Conservation (phyloP, 148 eudicot species). For the Agrostemma githago region DNA sequence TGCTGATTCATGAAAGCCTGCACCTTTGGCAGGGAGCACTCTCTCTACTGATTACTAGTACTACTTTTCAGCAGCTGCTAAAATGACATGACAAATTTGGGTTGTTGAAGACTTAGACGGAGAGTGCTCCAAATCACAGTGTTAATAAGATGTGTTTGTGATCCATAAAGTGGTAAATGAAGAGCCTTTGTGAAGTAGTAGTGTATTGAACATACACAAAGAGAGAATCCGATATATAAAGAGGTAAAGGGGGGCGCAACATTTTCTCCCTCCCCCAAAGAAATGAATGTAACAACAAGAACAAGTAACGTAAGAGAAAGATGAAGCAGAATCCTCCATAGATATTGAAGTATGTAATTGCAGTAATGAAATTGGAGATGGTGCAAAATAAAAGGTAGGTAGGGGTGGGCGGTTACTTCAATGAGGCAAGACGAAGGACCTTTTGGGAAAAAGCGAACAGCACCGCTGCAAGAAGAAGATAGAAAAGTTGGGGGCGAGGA, state of each 20-base stretch:
- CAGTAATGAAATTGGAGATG: constrained; percentile 1
- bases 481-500: not conserved
- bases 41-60: too few species aligned
- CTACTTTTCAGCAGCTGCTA: not conserved
- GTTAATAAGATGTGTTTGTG: not conserved
- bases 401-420: constrained; percentile 62
- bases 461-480: constrained; percentile 62
- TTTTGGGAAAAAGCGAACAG: constrained; percentile 90
- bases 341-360: too few species aligned
- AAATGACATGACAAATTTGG: not conserved
- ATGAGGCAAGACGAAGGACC: constrained; percentile 74
- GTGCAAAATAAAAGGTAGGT: too few species aligned
- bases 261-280: too few species aligned
- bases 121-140: not conserved
- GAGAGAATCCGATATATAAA: not conserved
- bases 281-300: too few species aligned
- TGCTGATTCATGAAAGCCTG: not conserved
- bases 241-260: not conserved
- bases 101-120: not conserved
- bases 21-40: too few species aligned
- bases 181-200: not conserved
- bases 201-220: too few species aligned
- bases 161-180: not conserved
- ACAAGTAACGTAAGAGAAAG: not conserved
- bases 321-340: too few species aligned